Base-by-base conservation (phyloP, 176 grass and related monocot species). In the Oryza officinalis region DNA sequence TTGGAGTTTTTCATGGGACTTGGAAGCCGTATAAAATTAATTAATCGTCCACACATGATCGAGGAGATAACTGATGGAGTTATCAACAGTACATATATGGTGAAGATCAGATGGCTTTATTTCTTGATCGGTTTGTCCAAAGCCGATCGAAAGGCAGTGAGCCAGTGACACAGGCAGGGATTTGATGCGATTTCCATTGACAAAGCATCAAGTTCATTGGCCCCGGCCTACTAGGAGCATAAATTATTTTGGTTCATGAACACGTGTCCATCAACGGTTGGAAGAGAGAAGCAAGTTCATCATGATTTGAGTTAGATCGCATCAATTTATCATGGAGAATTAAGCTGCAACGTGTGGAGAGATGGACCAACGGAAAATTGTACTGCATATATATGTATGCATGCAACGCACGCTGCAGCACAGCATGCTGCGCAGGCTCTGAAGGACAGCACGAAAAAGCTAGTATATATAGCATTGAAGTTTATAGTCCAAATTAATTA, bases 261-360 rank as follows among this genome's bases (percentile, higher is more conserved):
- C 74, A 37, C 74, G 52, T 40, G 74, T 76, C 49, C 18, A 57
- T 11, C 20, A 6, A 35, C 4, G 9, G 5, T 49, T n/a, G 27
- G 30, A 10, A 23, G 17, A 27, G 44, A 37, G 31, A 37, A 28
- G 30, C 49, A 3, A 50, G 31, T 41, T 41, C 40, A 41, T 41
- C 40, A 14, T 38, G 37, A 38, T 38, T 38, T 38, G 37, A 38
- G 37, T 8, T 38, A 38, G 7, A 17, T 52, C 27, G 28, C 73
- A 76, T 59, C 28, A 75, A 4, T 76, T 76, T 61, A 6, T 76
- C 45, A n/a, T 8, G 72, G 72, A 63, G 30, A 38, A n/a, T n/a
- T n/a, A n/a, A 59, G 49, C n/a, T 59, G 11, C 30, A 23, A 20
- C 27, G 13, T 0, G 27, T 13, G 47, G 6, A 28, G 15, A 13